Evolutionary conservation across 208 protist genomes (phyloP).

Genomic region (Kentomonas sorsogonicus): DNA sequence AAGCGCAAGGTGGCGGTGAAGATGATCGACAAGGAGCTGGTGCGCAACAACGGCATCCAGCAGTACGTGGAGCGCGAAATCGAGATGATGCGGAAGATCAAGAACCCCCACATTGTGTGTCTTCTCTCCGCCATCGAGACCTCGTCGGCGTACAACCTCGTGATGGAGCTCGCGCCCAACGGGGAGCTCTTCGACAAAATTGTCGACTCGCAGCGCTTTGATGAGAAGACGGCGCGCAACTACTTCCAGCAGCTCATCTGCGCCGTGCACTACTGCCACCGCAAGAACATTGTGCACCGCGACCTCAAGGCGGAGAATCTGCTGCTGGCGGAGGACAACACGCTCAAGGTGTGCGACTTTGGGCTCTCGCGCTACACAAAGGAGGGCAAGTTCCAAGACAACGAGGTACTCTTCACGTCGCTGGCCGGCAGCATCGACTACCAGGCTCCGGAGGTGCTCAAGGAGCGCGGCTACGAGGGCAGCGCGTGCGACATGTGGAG

Average conservation of each 20-base stretch:
- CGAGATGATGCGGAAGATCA: constrained; percentile 96
- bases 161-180: constrained; percentile 97
- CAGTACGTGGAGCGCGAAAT: constrained; percentile 93
- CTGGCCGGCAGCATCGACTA: constrained; percentile 88
- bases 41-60: constrained; percentile 55
- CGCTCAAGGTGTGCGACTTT: constrained; percentile 90
- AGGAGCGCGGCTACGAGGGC: constrained; percentile 90
- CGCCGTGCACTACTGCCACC: constrained; percentile 89
- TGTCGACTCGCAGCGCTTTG: constrained; percentile 78
- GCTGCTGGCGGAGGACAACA: constrained; percentile 73
- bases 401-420: constrained; percentile 69
- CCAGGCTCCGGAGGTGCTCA: constrained; percentile 86
- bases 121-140: constrained; percentile 96
- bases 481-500: constrained; percentile 95
- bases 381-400: constrained; percentile 36
- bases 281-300: constrained; percentile 88
- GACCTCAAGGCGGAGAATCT: constrained; percentile 94
- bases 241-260: constrained; percentile 92
- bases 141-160: constrained; percentile 94
- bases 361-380: constrained; percentile 89
- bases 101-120: constrained; percentile 91
- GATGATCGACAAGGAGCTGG: constrained; percentile 83
- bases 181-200: constrained; percentile 98
- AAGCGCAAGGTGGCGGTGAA: constrained; percentile 88
- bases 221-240: constrained; percentile 68